Percentiles rank a stretch among this genome's conserved stretches.
phyloP scores from a whole-genome alignment of 441 rosid species.

The Corymbia citriodora region DNA sequence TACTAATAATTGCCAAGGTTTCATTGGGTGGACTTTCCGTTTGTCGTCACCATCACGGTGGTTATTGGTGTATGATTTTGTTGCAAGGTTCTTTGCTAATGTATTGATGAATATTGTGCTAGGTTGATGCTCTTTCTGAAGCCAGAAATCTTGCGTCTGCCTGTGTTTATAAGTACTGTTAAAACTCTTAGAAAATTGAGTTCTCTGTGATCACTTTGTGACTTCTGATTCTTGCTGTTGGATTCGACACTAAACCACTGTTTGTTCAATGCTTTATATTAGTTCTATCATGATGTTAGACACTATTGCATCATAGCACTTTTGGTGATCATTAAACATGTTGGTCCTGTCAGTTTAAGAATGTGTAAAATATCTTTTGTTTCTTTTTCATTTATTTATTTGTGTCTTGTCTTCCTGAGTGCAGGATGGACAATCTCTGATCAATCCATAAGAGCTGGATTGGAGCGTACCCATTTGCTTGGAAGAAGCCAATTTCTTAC shows the following conservation, averaged over 20 bases:
- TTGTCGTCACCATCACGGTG: background rate
- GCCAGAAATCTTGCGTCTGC: background rate
- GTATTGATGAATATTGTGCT: background rate
- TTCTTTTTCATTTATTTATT: background rate
- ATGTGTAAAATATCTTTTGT: background rate
- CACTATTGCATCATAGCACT: background rate
- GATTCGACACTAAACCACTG: background rate
- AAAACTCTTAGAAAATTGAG: background rate
- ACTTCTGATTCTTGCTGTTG: background rate
- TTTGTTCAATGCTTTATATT: background rate
- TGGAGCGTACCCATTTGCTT: slow-evolving; percentile 61
- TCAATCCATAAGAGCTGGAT: slow-evolving; percentile 59
- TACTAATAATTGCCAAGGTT: slow-evolving; percentile 5
- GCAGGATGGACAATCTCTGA: slow-evolving; percentile 73
- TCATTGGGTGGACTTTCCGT: background rate
- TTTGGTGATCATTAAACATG: background rate
- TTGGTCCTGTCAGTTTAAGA: background rate
- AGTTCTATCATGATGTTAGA: background rate
- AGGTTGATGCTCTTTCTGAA: background rate
- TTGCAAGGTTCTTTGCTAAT: background rate
- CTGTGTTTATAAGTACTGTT: background rate
- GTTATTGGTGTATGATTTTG: background rate
- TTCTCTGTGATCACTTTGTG: background rate
- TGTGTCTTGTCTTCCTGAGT: background rate
- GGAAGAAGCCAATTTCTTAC: slow-evolving; percentile 86